Conservation (phyloP, 371 early-diverging fungal genomes). For the Zychaea mexicana region DNA sequence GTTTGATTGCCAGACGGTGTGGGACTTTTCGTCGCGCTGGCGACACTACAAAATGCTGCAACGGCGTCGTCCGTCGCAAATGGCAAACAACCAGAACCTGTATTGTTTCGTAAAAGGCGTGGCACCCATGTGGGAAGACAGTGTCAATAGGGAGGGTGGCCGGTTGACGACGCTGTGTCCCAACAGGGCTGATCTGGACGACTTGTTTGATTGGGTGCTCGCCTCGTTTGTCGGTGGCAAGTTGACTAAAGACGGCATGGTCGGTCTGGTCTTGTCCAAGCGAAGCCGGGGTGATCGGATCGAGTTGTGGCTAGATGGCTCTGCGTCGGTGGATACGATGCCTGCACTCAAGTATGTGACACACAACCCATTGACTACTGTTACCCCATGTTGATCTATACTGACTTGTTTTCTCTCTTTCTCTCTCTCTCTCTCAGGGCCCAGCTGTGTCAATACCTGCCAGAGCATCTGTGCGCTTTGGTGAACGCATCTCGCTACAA, state of each 20-base stretch:
- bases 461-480: constrained; percentile 25
- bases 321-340: constrained; percentile 18
- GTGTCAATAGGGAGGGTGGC: constrained; percentile 54
- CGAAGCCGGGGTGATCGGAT: constrained; percentile 58
- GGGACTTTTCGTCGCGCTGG: constrained; percentile 59
- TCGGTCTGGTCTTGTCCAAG: constrained; percentile 45
- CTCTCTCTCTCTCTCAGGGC: constrained; percentile 17
- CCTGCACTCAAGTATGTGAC: constrained; percentile 31
- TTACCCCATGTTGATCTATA: constrained; percentile 7
- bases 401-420: neutral
- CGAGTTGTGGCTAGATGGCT: constrained; percentile 55
- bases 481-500: constrained; percentile 49
- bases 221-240: constrained; percentile 57
- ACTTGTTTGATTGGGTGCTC: constrained; percentile 53
- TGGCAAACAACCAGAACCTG: constrained; percentile 52
- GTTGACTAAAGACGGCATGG: constrained; percentile 28
- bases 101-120: constrained; percentile 59
- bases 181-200: constrained; percentile 37
- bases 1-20: constrained; percentile 54
- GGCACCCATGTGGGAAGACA: constrained; percentile 67
- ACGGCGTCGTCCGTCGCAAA: constrained; percentile 34
- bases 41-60: constrained; percentile 49
- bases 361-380: constrained; percentile 18
- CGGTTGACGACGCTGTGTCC: constrained; percentile 48
- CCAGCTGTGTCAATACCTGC: constrained; percentile 29